Evolutionary conservation across 2,329 filamentous ascomycete genomes (phyloP).

Genomic region (Hypoxylon sp.): DNA sequence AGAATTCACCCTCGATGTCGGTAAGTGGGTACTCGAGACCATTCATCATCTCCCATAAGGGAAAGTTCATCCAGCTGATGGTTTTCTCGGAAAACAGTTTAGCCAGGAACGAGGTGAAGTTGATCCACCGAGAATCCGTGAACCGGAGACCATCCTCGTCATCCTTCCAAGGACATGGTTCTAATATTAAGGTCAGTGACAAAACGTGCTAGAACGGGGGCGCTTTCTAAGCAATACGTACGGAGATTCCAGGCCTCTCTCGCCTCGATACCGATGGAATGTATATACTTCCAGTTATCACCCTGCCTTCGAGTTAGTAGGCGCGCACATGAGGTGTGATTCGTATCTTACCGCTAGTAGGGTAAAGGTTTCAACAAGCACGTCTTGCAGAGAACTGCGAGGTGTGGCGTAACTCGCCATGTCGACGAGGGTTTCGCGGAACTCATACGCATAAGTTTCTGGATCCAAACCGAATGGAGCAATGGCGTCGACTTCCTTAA

Average conservation of each 20-base stretch:
- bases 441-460: constrained; percentile 7
- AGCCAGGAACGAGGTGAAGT: constrained; percentile 21
- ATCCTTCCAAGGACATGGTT: not conserved
- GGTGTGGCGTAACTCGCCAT: constrained; percentile 7
- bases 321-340: not conserved
- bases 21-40: constrained; percentile 7
- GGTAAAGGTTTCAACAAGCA: constrained; percentile 2
- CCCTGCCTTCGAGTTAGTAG: not conserved
- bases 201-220: not conserved
- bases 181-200: not conserved
- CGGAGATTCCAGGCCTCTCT: constrained; percentile 16
- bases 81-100: not conserved
- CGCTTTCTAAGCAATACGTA: constrained; percentile 4
- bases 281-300: not conserved
- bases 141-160: not conserved
- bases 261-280: not conserved
- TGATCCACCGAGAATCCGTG: constrained; percentile 13
- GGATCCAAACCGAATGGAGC: not conserved
- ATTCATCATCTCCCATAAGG: constrained; percentile 8
- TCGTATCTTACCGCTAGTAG: constrained; percentile 2
- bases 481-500: not conserved
- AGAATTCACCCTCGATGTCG: too few relatives aligned
- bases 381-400: constrained; percentile 6
- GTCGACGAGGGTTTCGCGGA: not conserved
- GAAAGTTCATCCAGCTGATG: not conserved